Evolutionary conservation across 169 alveolate species (phyloP).

Genomic region (Prorocentrum cordatum): DNA sequence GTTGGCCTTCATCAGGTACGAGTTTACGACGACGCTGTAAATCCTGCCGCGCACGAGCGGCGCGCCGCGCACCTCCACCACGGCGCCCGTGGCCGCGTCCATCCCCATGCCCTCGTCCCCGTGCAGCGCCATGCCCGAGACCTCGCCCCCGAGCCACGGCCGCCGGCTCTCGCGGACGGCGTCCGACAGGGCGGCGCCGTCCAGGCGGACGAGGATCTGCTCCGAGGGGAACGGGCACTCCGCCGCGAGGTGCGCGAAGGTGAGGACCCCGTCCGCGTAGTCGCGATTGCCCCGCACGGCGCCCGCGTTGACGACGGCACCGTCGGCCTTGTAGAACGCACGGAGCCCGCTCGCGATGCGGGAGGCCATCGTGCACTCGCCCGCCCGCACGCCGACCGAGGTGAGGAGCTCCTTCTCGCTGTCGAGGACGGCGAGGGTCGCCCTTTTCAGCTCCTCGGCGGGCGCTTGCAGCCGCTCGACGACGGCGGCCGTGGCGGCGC

Average conservation of each 20-base stretch:
- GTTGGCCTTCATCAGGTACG: too few relatives aligned
- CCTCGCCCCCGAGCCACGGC: conserved; percentile 34
- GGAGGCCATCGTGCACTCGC: conserved; percentile 57
- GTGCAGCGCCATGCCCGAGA: conserved; percentile 5
- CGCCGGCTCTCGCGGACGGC: conserved; percentile 28
- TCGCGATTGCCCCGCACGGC: conserved; percentile 20
- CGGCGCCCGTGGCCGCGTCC: not conserved
- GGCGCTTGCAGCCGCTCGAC: conserved; percentile 5
- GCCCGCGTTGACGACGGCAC: conserved; percentile 48
- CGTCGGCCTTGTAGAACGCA: not conserved
- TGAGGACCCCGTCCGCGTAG: conserved; percentile 15
- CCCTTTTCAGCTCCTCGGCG: conserved; percentile 17
- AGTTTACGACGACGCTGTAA: not conserved
- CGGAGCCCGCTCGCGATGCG: conserved; percentile 4
- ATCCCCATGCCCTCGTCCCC: conserved; percentile 7
- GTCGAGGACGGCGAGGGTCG: too few relatives aligned
- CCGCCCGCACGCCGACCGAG: conserved; percentile 27
- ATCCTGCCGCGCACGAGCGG: not conserved
- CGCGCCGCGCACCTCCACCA: conserved; percentile 1
- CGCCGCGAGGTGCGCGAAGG: conserved; percentile 2
- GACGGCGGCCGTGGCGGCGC: not conserved
- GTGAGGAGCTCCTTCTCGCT: not conserved
- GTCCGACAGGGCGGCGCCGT: conserved; percentile 4
- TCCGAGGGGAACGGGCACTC: conserved; percentile 51
- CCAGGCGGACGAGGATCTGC: not conserved